Evolutionary conservation across 257 asterid genomes (phyloP).

Genomic region (Penstemon davidsonii): DNA sequence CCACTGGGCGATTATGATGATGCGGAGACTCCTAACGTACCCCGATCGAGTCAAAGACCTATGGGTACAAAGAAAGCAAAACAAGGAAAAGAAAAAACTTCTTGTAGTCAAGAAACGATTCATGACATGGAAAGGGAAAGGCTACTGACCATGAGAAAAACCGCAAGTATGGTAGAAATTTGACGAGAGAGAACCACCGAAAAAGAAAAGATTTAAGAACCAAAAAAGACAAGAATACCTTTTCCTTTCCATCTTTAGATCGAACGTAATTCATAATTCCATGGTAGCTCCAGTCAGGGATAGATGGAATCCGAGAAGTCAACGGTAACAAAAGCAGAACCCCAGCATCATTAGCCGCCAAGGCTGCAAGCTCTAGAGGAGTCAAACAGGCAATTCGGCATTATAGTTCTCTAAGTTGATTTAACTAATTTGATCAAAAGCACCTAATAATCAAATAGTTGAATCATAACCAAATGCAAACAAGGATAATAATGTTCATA

Average conservation of each 20-base stretch:
- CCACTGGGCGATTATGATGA: too few species aligned
- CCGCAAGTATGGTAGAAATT: too few species aligned
- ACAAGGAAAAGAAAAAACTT: too few species aligned
- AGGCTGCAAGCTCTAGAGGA: slow-evolving; percentile 21
- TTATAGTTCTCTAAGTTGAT: not conserved
- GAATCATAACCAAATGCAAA: not conserved
- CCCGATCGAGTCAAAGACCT: too few species aligned
- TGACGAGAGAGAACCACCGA: too few species aligned
- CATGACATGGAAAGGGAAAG: too few species aligned
- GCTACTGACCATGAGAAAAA: too few species aligned
- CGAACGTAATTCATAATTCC: slow-evolving; percentile 28
- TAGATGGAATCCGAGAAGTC: slow-evolving; percentile 25
- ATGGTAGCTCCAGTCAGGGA: slow-evolving; percentile 31
- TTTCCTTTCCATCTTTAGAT: slow-evolving; percentile 20
- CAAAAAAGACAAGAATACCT: slow-evolving; percentile 3
- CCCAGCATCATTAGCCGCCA: not conserved
- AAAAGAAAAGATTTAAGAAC: too few species aligned
- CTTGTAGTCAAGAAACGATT: too few species aligned
- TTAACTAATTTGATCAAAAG: not conserved
- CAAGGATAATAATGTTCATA: not conserved
- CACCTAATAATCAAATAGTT: not conserved
- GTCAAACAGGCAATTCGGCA: slow-evolving; percentile 18
- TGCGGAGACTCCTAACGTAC: too few species aligned
- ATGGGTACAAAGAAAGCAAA: too few species aligned
- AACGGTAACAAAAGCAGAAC: slow-evolving; percentile 23